Evolutionary conservation across 2,329 filamentous ascomycete genomes (phyloP).

Genomic region (Neonectria coccinea): DNA sequence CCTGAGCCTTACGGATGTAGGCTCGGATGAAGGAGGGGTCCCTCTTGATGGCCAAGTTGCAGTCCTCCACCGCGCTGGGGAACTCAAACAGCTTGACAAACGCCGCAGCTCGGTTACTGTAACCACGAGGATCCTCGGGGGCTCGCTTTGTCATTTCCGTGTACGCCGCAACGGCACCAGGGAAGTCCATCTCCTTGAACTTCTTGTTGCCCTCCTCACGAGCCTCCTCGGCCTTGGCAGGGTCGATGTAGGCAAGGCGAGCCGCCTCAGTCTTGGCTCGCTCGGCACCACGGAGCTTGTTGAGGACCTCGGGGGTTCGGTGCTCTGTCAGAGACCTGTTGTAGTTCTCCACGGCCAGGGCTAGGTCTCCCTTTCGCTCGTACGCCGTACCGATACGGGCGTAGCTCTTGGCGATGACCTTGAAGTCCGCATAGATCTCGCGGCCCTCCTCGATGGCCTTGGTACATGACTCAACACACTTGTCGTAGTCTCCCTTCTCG

Average conservation of each 20-base stretch:
- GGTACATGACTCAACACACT: constrained; percentile 86
- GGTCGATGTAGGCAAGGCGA: constrained; percentile 85
- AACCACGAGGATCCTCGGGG: constrained; percentile 91
- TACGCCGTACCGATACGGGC: constrained; percentile 94
- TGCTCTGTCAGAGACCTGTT: constrained; percentile 95
- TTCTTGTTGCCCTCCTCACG: constrained; percentile 95
- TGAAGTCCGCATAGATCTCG: constrained; percentile 93
- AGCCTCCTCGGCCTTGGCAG: constrained; percentile 92
- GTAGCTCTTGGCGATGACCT: constrained; percentile 98
- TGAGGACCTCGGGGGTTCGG: constrained; percentile 91
- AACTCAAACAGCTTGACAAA: constrained; percentile 98
- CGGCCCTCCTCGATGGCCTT: constrained; percentile 92
- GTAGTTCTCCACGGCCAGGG: constrained; percentile 87
- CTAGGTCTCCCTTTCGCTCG: constrained; percentile 86
- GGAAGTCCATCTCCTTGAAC: constrained; percentile 98
- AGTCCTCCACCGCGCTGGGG: constrained; percentile 92
- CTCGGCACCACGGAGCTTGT: constrained; percentile 91
- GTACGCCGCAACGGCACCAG: constrained; percentile 93
- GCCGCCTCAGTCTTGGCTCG: constrained; percentile 84
- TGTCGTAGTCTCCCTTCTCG: constrained; percentile 94
- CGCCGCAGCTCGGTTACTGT: constrained; percentile 96
- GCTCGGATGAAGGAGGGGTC: constrained; percentile 94
- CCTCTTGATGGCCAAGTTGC: constrained; percentile 88
- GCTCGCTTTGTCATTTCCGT: constrained; percentile 96
- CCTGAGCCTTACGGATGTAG: constrained; percentile 96